Percentiles rank a stretch among this genome's conserved stretches.
phyloP scores from a whole-genome alignment of 441 rosid genomes.

The Adansonia gregorii region DNA sequence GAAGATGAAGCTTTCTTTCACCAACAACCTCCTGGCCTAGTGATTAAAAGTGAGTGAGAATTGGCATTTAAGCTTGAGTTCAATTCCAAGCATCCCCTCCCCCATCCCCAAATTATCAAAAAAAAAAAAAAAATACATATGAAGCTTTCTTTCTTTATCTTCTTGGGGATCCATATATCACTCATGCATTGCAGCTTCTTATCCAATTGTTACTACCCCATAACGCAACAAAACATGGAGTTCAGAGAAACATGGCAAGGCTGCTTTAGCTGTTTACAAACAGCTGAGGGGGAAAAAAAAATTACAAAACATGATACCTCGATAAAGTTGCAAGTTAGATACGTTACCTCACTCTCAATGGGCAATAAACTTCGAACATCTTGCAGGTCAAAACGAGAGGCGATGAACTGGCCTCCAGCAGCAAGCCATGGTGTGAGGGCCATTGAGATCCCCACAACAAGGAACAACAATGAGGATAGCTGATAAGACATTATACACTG shows the following conservation, averaged over 20 bases:
- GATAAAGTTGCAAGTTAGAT: constrained; percentile 13
- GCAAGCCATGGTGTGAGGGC: constrained; percentile 98
- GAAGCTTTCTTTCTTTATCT: constrained; percentile 1
- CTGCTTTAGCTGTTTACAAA: constrained; percentile 15
- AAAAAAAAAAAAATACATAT: too few relatives aligned
- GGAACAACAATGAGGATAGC: constrained; percentile 88
- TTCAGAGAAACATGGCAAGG: constrained; percentile 28
- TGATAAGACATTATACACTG: constrained; percentile 98
- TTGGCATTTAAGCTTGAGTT: too few relatives aligned
- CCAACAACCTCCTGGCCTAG: too few relatives aligned
- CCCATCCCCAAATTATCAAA: too few relatives aligned
- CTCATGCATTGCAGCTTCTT: constrained; percentile 7
- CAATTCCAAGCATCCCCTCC: too few relatives aligned
- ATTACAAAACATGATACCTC: neutral
- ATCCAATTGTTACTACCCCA: constrained; percentile 5
- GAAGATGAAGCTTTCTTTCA: neutral
- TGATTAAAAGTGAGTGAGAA: too few relatives aligned
- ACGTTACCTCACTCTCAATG: constrained; percentile 87
- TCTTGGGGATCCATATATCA: constrained; percentile 16
- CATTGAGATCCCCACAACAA: constrained; percentile 97
- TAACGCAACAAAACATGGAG: constrained; percentile 26
- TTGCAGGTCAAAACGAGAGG: constrained; percentile 89
- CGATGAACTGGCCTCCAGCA: constrained; percentile 95
- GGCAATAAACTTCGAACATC: constrained; percentile 94
- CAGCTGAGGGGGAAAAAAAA: neutral